Conservation (phyloP, 2,329 filamentous ascomycete species). For the Paraconiothyrium brasiliense region DNA sequence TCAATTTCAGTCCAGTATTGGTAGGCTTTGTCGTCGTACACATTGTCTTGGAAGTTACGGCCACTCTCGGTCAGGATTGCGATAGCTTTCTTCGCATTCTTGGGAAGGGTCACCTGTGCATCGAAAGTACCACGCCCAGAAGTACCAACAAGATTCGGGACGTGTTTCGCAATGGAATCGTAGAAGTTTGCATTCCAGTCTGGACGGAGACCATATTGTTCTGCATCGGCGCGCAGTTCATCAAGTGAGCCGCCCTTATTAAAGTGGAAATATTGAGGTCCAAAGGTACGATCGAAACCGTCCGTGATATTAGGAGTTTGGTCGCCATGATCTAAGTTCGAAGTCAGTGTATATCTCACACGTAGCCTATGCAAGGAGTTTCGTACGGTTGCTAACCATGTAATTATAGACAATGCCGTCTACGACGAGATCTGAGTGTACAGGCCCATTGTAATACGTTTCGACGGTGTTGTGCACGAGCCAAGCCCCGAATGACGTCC, state of each 20-base stretch:
- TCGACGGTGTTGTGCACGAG: slow-evolving; percentile 72
- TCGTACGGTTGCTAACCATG: slow-evolving; percentile 7
- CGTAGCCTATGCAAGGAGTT: neutral
- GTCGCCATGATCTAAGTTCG: slow-evolving; percentile 62
- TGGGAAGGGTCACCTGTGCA: slow-evolving; percentile 62
- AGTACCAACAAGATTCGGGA: slow-evolving; percentile 67
- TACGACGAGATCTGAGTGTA: slow-evolving; percentile 70
- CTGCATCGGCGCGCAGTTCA: slow-evolving; percentile 63
- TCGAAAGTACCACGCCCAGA: slow-evolving; percentile 61
- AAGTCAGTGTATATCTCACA: neutral
- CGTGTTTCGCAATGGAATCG: slow-evolving; percentile 67
- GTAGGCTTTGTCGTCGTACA: slow-evolving; percentile 62
- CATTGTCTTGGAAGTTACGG: slow-evolving; percentile 68
- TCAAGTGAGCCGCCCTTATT: slow-evolving; percentile 61
- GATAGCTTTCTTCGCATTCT: slow-evolving; percentile 60
- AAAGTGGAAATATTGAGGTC: slow-evolving; percentile 71
- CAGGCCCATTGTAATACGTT: slow-evolving; percentile 69
- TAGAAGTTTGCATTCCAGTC: slow-evolving; percentile 66
- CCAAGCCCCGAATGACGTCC: slow-evolving; percentile 68
- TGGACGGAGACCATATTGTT: slow-evolving; percentile 36
- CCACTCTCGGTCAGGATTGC: slow-evolving; percentile 64
- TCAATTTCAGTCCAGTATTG: slow-evolving; percentile 68
- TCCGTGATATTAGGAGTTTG: slow-evolving; percentile 71
- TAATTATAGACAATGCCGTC: slow-evolving; percentile 75
- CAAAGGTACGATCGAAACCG: slow-evolving; percentile 72